phyloP scores from a whole-genome alignment of 768 basidiomycete species.

The Obba rivulosa region DNA sequence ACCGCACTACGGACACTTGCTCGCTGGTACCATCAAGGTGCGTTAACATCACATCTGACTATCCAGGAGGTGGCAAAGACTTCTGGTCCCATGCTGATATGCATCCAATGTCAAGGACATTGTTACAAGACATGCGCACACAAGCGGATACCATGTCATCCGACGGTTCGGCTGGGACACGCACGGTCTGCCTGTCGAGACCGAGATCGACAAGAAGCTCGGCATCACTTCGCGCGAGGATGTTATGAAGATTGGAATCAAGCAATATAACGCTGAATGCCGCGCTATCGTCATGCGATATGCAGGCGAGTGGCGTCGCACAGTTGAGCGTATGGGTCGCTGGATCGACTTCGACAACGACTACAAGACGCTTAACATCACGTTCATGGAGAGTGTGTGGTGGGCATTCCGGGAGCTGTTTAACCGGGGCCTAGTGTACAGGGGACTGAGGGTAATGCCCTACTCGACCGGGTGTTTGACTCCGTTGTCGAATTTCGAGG shows the following conservation, averaged over 20 bases:
- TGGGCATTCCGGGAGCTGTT: slow-evolving; percentile 97
- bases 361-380: slow-evolving; percentile 92
- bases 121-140: slow-evolving; percentile 92
- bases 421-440: slow-evolving; percentile 88
- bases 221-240: slow-evolving; percentile 90
- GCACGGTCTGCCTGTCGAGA: slow-evolving; percentile 96
- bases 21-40: slow-evolving; percentile 92
- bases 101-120: slow-evolving; percentile 62
- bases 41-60: slow-evolving; percentile 11
- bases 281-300: slow-evolving; percentile 97
- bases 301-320: slow-evolving; percentile 86
- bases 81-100: neutral
- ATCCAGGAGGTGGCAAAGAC: neutral
- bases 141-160: slow-evolving; percentile 87
- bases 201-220: slow-evolving; percentile 97
- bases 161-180: slow-evolving; percentile 99
- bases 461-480: slow-evolving; percentile 97
- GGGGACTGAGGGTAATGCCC: slow-evolving; percentile 93
- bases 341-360: slow-evolving; percentile 99
- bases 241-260: slow-evolving; percentile 93
- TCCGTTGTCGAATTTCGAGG: slow-evolving; percentile 96
- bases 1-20: slow-evolving; percentile 92
- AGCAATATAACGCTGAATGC: slow-evolving; percentile 96
- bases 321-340: slow-evolving; percentile 96
- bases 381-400: slow-evolving; percentile 99